Evolutionary conservation across 805 yeast genomes (phyloP), one percentile per base, ranked within the genome.

Genomic region (Teunomyces pallodes): DNA sequence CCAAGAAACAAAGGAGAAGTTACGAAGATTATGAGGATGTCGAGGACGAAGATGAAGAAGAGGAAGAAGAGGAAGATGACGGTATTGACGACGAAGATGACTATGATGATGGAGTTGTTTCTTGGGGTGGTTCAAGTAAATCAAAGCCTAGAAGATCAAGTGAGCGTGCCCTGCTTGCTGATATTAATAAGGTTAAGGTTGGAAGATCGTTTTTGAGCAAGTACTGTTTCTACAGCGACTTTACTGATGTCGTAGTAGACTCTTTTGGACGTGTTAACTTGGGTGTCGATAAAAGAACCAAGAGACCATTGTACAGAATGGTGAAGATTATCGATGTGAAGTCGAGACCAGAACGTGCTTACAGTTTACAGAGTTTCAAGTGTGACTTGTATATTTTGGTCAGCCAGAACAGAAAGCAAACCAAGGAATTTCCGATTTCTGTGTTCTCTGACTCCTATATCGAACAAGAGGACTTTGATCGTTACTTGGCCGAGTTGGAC

Each of bases 181-280:
- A 90, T 60, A 72, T 90, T 46, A 90, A 90, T 64, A 79, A 79
- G 43, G 74, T 89, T 27, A 77, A 86, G 50, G 79, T 92, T 40
- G 96, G 97, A 13, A 83, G 96, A 63, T 72, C 88, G 6, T 79
- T 83, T 55, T 79, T 90, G 39, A 80, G 84, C 35, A 86, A 85
- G 62, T 89, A 75, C 62, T 82, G 91, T 61, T 90, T 83, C 64
- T 84, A 90, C 66, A 91, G 94, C 9, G 90, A 83, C 30, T 91
- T 95, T 64, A 82, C 79, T 41, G 82, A 80, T 14, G 77, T 79
- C 0, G 79, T 89, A 12, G 74, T 79, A 14, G 95, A 89, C 16
- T 83, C 95, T 43, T 89, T 76, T 62, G 96, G 91, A 31, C 80
- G 91, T 55, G 83, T 94, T 47, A 90, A 89, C 62, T 80, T 94